Base-by-base conservation (phyloP, 257 asterid genomes). In the Sherardia arvensis region DNA sequence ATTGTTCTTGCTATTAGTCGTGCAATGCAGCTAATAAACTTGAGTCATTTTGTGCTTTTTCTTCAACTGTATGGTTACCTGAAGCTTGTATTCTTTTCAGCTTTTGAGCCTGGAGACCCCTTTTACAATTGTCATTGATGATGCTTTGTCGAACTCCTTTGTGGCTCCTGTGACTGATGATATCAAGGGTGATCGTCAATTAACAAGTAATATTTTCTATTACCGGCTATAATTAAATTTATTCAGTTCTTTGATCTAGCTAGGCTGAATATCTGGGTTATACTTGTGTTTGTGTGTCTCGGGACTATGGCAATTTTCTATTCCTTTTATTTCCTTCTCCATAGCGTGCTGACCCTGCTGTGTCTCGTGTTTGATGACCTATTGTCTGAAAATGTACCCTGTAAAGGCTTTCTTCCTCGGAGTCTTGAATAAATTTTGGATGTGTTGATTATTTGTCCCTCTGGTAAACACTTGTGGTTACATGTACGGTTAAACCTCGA, bases 71-170 rank as follows among this genome's bases (percentile, higher is more conserved):
- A 14, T 14, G 7, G 34, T 32, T 30, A 62, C 20, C 21, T 40
- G 17, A 53, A 43, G 45, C 43, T 72, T 66, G 3, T 20, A 12
- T 17, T 59, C 51, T 30, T 62, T 49, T 54, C 84, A 93, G 99
- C 85, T 93, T 45, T 82, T 87, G 76, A 66, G 71, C 73, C 71
- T 93, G 88, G 89, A 87, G 56, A 77, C 77, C 66, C 90, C 95
- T n/a, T 93, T 97, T 97, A 85, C 83, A 59, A 77, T 93, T 83
- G 78, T 87, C 43, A 78, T 93, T 21, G 95, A 93, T 49, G 99
- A 93, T 77, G 92, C 97, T 60, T 65, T 93, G 69, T 74, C 96
- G 33, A 93, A 93, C 73, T 93, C 99, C 59, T 93, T 90, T 18
- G 75, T 90, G 29, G 91, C 97, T 61, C 99, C 99, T 23, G 85